Conservation (phyloP, 2,329 filamentous ascomycete species). For the Cladosporium sp. region DNA sequence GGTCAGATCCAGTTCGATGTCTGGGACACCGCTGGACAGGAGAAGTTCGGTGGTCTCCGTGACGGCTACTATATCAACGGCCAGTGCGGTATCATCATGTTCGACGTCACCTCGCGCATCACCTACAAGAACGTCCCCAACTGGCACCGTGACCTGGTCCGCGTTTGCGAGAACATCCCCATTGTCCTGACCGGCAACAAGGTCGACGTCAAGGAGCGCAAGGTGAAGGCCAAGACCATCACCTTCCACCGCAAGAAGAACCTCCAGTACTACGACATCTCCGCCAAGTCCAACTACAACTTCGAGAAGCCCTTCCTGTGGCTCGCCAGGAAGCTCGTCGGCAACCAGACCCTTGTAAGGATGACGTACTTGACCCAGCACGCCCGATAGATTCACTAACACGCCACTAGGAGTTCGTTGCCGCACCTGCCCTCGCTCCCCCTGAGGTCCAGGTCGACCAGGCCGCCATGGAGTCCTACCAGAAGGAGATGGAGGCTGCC, state of each 20-base stretch:
- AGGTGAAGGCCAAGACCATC: slow-evolving; percentile 99
- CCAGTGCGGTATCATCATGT: slow-evolving; percentile 99
- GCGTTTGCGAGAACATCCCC: slow-evolving; percentile 98
- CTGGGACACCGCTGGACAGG: slow-evolving; percentile 97
- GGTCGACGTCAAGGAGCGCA: slow-evolving; percentile 99
- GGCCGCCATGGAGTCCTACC: slow-evolving; percentile 74
- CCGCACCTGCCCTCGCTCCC: slow-evolving; percentile 88
- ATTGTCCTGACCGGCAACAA: slow-evolving; percentile 99
- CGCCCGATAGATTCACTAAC: slow-evolving; percentile 23
- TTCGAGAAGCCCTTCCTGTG: slow-evolving; percentile 99
- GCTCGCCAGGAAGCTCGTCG: slow-evolving; percentile 97
- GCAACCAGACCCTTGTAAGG: slow-evolving; percentile 78
- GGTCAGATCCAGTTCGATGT: slow-evolving; percentile 98
- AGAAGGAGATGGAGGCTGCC: slow-evolving; percentile 82
- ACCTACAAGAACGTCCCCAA: slow-evolving; percentile 99
- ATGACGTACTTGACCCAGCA: neutral
- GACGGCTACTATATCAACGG: slow-evolving; percentile 99
- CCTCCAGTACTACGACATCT: slow-evolving; percentile 99
- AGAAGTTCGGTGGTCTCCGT: slow-evolving; percentile 99
- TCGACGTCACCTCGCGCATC: slow-evolving; percentile 97
- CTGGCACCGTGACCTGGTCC: slow-evolving; percentile 99
- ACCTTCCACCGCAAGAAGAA: slow-evolving; percentile 99
- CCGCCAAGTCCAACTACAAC: slow-evolving; percentile 99
- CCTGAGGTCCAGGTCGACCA: slow-evolving; percentile 88
- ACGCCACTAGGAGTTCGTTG: slow-evolving; percentile 77